phyloP scores from a whole-genome alignment of 768 basidiomycete genomes.

The Gymnopilus junonius region DNA sequence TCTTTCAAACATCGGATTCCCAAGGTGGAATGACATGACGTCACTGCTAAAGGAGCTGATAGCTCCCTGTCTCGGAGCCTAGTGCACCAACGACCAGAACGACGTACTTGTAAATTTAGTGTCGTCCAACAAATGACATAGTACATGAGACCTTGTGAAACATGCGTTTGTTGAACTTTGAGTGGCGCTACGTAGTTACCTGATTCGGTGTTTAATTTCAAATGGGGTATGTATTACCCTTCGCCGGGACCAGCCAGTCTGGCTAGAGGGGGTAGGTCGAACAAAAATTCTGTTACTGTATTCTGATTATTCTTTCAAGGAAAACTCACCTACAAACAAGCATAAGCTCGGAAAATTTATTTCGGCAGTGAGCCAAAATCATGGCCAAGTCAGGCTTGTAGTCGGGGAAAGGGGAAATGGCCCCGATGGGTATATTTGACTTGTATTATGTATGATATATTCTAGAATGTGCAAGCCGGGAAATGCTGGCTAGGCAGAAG shows the following conservation, averaged over 20 bases:
- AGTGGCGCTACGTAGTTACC: background rate
- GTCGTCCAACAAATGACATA: background rate
- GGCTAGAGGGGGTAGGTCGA: too few relatives aligned
- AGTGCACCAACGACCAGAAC: background rate
- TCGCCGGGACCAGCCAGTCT: background rate
- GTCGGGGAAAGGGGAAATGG: too few relatives aligned
- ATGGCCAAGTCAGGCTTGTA: too few relatives aligned
- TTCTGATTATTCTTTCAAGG: too few relatives aligned
- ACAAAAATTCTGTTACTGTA: too few relatives aligned
- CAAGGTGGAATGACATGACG: slow-evolving; percentile 15
- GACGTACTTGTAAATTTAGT: background rate
- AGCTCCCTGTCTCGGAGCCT: background rate
- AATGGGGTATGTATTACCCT: background rate
- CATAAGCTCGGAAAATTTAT: too few relatives aligned
- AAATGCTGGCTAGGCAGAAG: too few relatives aligned
- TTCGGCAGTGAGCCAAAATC: too few relatives aligned
- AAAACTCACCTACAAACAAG: too few relatives aligned
- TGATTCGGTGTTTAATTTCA: background rate
- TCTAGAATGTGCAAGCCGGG: too few relatives aligned
- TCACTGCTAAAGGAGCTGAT: slow-evolving; percentile 2
- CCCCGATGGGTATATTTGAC: too few relatives aligned
- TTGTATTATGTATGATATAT: too few relatives aligned
- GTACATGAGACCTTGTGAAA: background rate
- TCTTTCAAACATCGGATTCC: slow-evolving; percentile 8
- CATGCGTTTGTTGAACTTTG: background rate